Conservation (phyloP, 805 yeast species). For the Candida railenensis region DNA sequence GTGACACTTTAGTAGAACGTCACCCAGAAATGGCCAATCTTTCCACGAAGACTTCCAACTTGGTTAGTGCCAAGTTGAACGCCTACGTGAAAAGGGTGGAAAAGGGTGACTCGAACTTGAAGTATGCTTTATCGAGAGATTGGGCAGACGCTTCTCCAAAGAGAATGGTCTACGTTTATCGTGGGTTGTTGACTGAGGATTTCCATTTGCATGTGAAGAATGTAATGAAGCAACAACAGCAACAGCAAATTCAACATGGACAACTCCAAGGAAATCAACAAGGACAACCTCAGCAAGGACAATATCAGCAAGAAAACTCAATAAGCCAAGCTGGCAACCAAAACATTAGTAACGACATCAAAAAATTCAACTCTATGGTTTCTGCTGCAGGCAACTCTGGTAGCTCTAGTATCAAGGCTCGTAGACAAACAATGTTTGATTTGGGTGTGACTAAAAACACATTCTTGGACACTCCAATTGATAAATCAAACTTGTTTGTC, state of each 20-base stretch:
- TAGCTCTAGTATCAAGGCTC: constrained; percentile 26
- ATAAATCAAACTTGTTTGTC: constrained; percentile 48
- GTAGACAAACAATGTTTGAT: constrained; percentile 56
- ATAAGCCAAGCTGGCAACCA: background rate
- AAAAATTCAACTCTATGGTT: background rate
- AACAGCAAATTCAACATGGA: constrained; percentile 2
- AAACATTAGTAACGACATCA: constrained; percentile 1
- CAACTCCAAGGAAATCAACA: constrained; percentile 1
- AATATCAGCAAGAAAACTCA: background rate
- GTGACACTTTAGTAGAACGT: constrained; percentile 68
- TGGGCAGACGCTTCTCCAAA: constrained; percentile 92
- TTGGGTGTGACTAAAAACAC: constrained; percentile 44
- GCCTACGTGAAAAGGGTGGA: constrained; percentile 85
- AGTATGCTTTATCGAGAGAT: constrained; percentile 76
- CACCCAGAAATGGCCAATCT: constrained; percentile 85
- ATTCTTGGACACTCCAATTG: constrained; percentile 38
- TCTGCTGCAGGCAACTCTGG: background rate
- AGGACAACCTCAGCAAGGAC: background rate
- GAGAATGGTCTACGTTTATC: constrained; percentile 83
- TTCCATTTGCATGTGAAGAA: constrained; percentile 70
- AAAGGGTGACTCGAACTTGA: constrained; percentile 72
- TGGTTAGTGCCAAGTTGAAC: constrained; percentile 78
- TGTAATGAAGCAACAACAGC: constrained; percentile 37
- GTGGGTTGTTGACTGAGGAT: constrained; percentile 75
- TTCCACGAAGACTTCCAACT: constrained; percentile 76